Conservation (phyloP, 2,329 filamentous ascomycete genomes). For the Diplodia sapinea region DNA sequence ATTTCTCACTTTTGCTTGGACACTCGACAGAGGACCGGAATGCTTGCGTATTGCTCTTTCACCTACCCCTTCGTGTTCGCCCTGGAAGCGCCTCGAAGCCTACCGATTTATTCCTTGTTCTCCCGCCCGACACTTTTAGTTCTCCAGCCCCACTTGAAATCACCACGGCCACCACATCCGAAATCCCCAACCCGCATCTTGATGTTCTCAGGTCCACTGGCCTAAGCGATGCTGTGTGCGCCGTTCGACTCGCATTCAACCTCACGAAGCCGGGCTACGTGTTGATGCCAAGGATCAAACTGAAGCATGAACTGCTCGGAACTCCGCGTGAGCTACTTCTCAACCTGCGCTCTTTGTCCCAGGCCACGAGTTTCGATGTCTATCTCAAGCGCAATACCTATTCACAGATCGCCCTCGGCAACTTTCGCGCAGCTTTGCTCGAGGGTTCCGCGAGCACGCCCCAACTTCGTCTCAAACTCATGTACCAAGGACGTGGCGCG, state of each 20-base stretch:
- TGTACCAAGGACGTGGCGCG: constrained; percentile 21
- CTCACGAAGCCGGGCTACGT: constrained; percentile 7
- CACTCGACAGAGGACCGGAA: constrained; percentile 11
- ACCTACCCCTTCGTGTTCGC: constrained; percentile 13
- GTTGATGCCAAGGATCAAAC: constrained; percentile 16
- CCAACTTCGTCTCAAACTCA: background rate
- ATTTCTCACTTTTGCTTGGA: constrained; percentile 25
- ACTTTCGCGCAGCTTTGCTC: background rate
- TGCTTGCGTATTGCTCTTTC: constrained; percentile 9
- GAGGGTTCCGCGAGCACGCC: background rate
- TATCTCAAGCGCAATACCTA: constrained; percentile 23
- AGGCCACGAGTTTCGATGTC: background rate
- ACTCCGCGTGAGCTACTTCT: constrained; percentile 12
- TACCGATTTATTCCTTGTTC: constrained; percentile 11
- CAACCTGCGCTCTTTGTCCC: background rate
- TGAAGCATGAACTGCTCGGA: constrained; percentile 5
- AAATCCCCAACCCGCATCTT: constrained; percentile 3
- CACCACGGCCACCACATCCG: background rate
- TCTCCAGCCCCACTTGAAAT: background rate
- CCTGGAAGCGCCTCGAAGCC: constrained; percentile 14
- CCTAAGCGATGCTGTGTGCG: background rate
- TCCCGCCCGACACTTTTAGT: constrained; percentile 1
- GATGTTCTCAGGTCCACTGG: background rate
- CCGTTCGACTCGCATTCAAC: background rate
- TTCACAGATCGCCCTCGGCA: constrained; percentile 5